Evolutionary conservation across 164 flowering plant genomes (phyloP), one percentile per base, ranked within the genome.

Genomic region (Tetrastigma voinierianum): DNA sequence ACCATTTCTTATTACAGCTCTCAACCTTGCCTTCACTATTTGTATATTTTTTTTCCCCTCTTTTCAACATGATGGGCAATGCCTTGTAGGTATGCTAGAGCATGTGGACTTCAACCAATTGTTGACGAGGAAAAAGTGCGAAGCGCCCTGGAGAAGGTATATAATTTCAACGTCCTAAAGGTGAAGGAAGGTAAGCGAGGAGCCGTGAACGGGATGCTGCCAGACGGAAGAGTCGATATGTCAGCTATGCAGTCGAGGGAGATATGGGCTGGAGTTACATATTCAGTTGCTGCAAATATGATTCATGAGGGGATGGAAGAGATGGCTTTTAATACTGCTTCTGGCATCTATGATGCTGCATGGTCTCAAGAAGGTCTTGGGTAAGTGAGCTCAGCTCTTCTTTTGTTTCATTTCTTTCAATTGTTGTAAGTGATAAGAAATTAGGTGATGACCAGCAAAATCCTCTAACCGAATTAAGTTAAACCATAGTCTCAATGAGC

Each of bases 61-160:
- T n/a, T 20, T 11, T 2, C 40, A 57, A 25, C 60, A 57, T 57
- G 3, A 11, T 57, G 44, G 40, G 1, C 21, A 12, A 0, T 21
- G 40, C 14, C 43, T 47, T 71, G 49, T 62, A 91, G 97, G 97
- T 92, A 88, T 78, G 88, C 98, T 21, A 77, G 90, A 74, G 90
- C 94, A 24, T 87, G 94, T 73, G 95, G 91, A 13, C 87, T 92
- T 63, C 62, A 25, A 4, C 87, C 96, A 15, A 83, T 90, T 70
- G 93, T 86, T 10, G 93, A 88, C 25, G 79, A 79, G 25, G 78
- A 68, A 14, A 86, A 87, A 77, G 87, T 84, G 25, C 70, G 67
- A 61, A 82, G 70, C 51, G 83, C 92, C 8, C 86, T 90, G 11
- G 80, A 83, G 65, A 92, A 82, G 68, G 75, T 92, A 24, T 86